phyloP scores from a whole-genome alignment of 495 filamentous ascomycete species.

The Thozetella sp. region DNA sequence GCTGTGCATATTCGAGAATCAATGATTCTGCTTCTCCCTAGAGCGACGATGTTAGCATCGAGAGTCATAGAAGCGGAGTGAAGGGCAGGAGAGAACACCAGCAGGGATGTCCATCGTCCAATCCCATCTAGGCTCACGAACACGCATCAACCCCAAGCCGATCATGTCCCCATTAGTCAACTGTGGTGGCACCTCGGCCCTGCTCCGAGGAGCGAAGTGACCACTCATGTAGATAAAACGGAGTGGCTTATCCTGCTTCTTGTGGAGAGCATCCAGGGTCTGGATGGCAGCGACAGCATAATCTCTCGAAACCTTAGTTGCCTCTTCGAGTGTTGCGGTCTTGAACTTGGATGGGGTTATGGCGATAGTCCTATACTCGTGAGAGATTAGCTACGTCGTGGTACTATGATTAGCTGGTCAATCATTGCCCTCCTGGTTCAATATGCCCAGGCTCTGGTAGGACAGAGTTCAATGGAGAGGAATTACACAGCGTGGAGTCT shows the following conservation, averaged over 20 bases:
- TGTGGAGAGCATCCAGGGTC: slow-evolving; percentile 25
- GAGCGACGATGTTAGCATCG: not conserved
- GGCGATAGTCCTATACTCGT: slow-evolving; percentile 47
- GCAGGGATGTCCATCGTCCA: slow-evolving; percentile 40
- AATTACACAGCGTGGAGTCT: too few relatives aligned
- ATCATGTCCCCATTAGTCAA: too few relatives aligned
- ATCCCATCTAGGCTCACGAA: too few relatives aligned
- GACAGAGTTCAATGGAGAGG: too few relatives aligned
- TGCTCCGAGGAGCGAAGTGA: slow-evolving; percentile 33
- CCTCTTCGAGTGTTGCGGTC: slow-evolving; percentile 31
- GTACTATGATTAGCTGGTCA: too few relatives aligned
- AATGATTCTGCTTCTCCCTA: slow-evolving; percentile 46
- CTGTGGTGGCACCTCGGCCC: slow-evolving; percentile 36
- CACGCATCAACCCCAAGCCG: too few relatives aligned
- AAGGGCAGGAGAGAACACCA: slow-evolving; percentile 29
- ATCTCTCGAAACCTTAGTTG: slow-evolving; percentile 40
- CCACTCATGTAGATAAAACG: slow-evolving; percentile 53
- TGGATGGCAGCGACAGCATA: slow-evolving; percentile 40
- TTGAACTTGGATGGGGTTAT: slow-evolving; percentile 36
- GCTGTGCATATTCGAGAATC: slow-evolving; percentile 35
- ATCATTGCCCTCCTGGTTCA: too few relatives aligned
- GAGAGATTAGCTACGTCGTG: too few relatives aligned
- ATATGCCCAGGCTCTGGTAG: too few relatives aligned
- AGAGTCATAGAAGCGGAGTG: not conserved
- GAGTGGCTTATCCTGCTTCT: slow-evolving; percentile 23